A percentile compares a stretch with the other conserved stretches of the same genome.
phyloP scores from a whole-genome alignment of 2,329 filamentous ascomycete species.

The Nigrospora osmanthi region DNA sequence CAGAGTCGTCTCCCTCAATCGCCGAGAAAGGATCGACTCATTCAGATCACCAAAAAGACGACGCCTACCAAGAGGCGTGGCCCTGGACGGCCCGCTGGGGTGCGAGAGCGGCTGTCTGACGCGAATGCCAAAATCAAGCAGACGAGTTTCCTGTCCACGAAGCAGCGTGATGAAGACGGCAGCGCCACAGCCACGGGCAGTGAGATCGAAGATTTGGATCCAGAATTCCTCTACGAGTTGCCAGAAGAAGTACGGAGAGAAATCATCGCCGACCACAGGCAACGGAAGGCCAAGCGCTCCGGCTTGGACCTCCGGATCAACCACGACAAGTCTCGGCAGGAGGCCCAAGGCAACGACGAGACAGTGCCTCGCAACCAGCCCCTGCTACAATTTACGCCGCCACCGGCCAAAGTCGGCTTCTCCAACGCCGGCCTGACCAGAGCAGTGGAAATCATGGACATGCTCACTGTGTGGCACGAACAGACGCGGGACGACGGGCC shows the following conservation, averaged over 20 bases:
- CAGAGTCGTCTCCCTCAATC: constrained; percentile 33
- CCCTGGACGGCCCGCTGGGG: constrained; percentile 31
- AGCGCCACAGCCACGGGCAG: constrained; percentile 14
- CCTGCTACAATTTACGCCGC: constrained; percentile 36
- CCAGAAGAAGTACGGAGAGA: constrained; percentile 75
- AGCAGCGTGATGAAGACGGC: constrained; percentile 16
- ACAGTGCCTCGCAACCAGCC: constrained; percentile 26
- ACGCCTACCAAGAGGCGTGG: constrained; percentile 62
- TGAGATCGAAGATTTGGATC: constrained; percentile 47
- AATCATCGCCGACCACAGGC: constrained; percentile 66
- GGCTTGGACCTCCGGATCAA: constrained; percentile 32
- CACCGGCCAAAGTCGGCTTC: constrained; percentile 39
- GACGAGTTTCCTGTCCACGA: constrained; percentile 58
- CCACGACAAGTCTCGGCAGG: constrained; percentile 8
- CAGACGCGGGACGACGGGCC: constrained; percentile 69
- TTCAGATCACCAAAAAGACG: constrained; percentile 41
- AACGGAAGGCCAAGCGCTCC: constrained; percentile 49
- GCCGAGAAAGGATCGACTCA: constrained; percentile 46
- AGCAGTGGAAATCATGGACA: constrained; percentile 58
- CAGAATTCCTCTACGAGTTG: constrained; percentile 72
- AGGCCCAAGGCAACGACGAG: constrained; percentile 8
- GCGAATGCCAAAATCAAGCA: constrained; percentile 58
- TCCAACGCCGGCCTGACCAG: constrained; percentile 32
- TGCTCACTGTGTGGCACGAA: constrained; percentile 67
- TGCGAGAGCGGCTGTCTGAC: constrained; percentile 42